Conservation (phyloP, 73 alveolate species). For the Symbiodinium pilosum region DNA sequence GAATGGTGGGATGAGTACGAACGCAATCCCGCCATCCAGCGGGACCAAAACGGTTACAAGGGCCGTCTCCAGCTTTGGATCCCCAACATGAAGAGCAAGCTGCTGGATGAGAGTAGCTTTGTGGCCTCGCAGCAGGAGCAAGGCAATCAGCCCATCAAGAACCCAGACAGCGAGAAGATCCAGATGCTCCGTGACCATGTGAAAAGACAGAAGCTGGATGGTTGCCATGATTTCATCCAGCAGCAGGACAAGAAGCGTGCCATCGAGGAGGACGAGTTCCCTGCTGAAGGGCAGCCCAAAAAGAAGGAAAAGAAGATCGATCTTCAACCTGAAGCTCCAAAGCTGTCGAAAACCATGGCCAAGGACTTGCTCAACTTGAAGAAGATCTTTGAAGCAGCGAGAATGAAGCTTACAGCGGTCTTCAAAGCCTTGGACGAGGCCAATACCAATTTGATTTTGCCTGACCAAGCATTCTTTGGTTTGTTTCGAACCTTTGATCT, state of each 20-base stretch:
- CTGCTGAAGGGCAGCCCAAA: background rate
- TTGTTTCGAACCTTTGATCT: constrained; percentile 1
- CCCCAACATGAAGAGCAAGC: background rate
- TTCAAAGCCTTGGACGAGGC: background rate
- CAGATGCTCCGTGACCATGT: constrained; percentile 22
- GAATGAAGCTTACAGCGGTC: background rate
- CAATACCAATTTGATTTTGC: background rate
- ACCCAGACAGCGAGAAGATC: background rate
- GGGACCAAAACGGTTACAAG: constrained; percentile 15
- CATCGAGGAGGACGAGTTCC: background rate
- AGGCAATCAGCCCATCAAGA: constrained; percentile 15
- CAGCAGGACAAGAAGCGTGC: too few species aligned
- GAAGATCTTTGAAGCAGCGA: background rate
- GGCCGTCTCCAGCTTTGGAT: constrained; percentile 31
- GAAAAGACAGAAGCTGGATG: constrained; percentile 14
- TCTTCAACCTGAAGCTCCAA: background rate
- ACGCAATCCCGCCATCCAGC: background rate
- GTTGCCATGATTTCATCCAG: background rate
- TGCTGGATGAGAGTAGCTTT: background rate
- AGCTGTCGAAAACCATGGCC: background rate
- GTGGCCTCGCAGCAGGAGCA: background rate
- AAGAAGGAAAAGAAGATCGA: background rate
- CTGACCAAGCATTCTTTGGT: background rate
- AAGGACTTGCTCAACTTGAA: background rate
- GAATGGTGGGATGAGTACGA: background rate